Evolutionary conservation across 805 yeast genomes (phyloP), one percentile per base, ranked within the genome.

Genomic region (Hanseniaspora lachancei): DNA sequence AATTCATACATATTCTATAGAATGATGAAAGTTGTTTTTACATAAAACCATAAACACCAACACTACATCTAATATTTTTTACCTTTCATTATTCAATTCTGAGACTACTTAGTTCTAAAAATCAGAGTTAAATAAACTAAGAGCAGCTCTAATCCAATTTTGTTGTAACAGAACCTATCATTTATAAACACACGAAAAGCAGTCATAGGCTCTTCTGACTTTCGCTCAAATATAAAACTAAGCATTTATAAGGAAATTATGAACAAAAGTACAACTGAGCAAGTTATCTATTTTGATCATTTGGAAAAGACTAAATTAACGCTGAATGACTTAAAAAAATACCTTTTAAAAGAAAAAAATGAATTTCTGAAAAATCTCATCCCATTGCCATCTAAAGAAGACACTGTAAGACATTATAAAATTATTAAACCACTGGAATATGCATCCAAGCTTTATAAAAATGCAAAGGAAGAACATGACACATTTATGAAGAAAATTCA

Each of bases 311-410:
- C 24, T n/a, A 10, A 13, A 27, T 35, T 52, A 42, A 8, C 29
- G 3, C 7, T 52, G 5, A 27, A 44, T 21, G 55, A 52, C 13
- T 36, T 52, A 13, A 52, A 44, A 21, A 32, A 12, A 7, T 52
- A 44, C 34, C 40, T 52, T 5, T 44, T 44, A 15, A 52, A 52
- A 20, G 55, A 52, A 16, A 52, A 52, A 24, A 16, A 52, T 20
- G 55, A 52, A 5, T 52, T 52, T 20, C 23, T 52, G 42, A 20
- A 36, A 1, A 9, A n/a, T 38, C 18, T 52, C 3, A 44, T 52
- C 12, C 55, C 55, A 8, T 27, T 52, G 15, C 29, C 18, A 18
- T 52, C 55, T 3, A 27, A 21, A 5, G 21, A 36, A 21, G 55
- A 52, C 21, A 24, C 47, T 16, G 15, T 18, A 20, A 52, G 40